Evolutionary conservation across 1,284 basidiomycete genomes (phyloP).

Genomic region (Wolfiporia cocos): DNA sequence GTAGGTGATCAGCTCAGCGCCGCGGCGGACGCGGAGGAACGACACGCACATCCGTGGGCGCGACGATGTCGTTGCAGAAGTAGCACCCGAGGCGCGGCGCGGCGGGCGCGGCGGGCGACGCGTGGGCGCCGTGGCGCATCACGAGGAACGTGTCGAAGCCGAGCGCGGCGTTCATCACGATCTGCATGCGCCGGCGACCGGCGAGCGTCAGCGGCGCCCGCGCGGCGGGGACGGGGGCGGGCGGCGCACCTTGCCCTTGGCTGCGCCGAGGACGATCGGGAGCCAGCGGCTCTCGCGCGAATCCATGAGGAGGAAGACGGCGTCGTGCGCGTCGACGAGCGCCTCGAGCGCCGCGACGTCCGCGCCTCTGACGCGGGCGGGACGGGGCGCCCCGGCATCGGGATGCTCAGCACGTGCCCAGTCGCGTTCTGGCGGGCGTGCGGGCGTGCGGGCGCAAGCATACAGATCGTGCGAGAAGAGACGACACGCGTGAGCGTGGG

Average conservation of each 20-base stretch:
- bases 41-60: conserved; percentile 83
- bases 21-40: no score
- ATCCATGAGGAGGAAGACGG: conserved; percentile 94
- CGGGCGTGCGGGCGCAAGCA: not conserved
- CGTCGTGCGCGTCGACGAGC: conserved; percentile 84
- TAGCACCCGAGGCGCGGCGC: conserved; percentile 78
- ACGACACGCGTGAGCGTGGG: not conserved
- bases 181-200: no score
- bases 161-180: conserved; percentile 92
- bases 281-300: conserved; percentile 95
- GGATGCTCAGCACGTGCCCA: conserved; percentile 76
- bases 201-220: no score
- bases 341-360: conserved; percentile 72
- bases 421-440: conserved; percentile 59
- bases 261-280: conserved; percentile 82
- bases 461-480: no score
- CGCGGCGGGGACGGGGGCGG: no score
- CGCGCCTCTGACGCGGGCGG: conserved; percentile 47
- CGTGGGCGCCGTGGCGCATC: conserved; percentile 88
- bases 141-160: conserved; percentile 97
- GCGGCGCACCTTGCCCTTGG: conserved; percentile 76
- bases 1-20: no score
- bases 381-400: conserved; percentile 97
- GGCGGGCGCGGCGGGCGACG: conserved; percentile 28
- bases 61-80: conserved; percentile 98